A percentile compares a stretch with the other conserved stretches of the same genome.
phyloP scores from a whole-genome alignment of 768 basidiomycete species.

The Rhizopogon vesiculosus region DNA sequence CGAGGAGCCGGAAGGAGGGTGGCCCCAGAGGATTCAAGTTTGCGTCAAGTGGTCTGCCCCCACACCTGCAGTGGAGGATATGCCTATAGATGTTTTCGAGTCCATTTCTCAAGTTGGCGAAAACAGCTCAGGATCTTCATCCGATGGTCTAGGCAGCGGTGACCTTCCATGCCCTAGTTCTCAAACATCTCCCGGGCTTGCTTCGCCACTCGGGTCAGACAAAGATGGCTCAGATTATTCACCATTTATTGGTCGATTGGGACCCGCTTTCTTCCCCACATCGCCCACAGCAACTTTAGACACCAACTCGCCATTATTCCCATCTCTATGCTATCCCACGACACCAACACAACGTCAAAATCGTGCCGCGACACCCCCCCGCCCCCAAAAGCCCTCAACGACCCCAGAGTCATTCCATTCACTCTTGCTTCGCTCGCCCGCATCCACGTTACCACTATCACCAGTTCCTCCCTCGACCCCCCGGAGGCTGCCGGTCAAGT shows the following conservation, averaged over 20 bases:
- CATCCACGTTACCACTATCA: constrained; percentile 20
- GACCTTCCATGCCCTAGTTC: constrained; percentile 4
- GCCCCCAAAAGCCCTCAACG: constrained; percentile 30
- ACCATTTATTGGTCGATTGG: constrained; percentile 21
- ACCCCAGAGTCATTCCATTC: constrained; percentile 29
- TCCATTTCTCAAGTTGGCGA: constrained; percentile 12
- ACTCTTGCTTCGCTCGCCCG: constrained; percentile 20
- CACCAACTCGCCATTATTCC: constrained; percentile 6
- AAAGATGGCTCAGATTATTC: constrained; percentile 3
- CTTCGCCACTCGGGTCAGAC: not conserved
- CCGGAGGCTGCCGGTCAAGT: constrained; percentile 17
- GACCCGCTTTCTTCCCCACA: constrained; percentile 23
- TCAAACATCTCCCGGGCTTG: constrained; percentile 5
- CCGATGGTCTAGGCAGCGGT: constrained; percentile 2
- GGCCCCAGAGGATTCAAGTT: constrained; percentile 44
- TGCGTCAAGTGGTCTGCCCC: constrained; percentile 23
- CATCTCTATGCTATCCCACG: constrained; percentile 13
- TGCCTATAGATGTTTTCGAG: not conserved
- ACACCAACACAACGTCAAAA: constrained; percentile 23
- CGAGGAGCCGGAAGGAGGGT: constrained; percentile 42
- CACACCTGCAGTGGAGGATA: not conserved
- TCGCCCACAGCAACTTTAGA: not conserved
- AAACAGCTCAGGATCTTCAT: constrained; percentile 6
- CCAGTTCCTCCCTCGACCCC: constrained; percentile 30
- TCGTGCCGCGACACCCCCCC: constrained; percentile 28